A percentile compares a stretch with the other conserved stretches of the same genome.
phyloP scores from a whole-genome alignment of 2,329 filamentous ascomycete genomes.

The Calonectria ilicicola region DNA sequence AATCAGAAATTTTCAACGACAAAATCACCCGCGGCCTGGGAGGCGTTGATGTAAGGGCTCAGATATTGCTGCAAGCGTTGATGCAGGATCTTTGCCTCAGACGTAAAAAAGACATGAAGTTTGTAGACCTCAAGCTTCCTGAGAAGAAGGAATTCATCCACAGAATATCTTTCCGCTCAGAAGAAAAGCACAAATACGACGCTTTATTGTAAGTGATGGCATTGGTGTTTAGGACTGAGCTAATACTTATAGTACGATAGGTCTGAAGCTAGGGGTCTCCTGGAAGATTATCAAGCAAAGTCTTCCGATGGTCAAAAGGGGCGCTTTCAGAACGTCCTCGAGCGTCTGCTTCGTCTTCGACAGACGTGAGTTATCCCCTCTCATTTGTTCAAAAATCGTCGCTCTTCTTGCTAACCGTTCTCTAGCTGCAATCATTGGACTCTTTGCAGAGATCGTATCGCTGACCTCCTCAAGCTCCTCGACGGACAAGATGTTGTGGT shows the following conservation, averaged over 20 bases:
- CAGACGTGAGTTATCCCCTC: constrained; percentile 67
- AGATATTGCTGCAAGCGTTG: constrained; percentile 76
- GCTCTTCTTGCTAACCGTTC: constrained; percentile 10
- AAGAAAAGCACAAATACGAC: constrained; percentile 84
- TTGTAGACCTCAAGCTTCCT: constrained; percentile 84
- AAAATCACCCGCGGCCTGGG: constrained; percentile 72
- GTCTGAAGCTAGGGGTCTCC: constrained; percentile 78
- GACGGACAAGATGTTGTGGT: constrained; percentile 76
- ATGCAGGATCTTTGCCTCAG: constrained; percentile 86
- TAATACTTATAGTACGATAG: constrained; percentile 49
- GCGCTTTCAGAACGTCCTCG: constrained; percentile 80
- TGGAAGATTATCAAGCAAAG: constrained; percentile 68
- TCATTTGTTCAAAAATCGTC: not conserved
- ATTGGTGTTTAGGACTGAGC: not conserved
- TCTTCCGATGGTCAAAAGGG: constrained; percentile 58
- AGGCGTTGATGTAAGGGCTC: constrained; percentile 66
- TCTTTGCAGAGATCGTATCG: constrained; percentile 80
- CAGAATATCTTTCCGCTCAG: constrained; percentile 76
- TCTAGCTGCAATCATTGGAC: constrained; percentile 87
- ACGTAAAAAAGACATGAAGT: constrained; percentile 88
- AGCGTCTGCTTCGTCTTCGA: constrained; percentile 83
- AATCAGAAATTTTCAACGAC: constrained; percentile 78
- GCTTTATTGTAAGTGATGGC: constrained; percentile 69
- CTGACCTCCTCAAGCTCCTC: constrained; percentile 76
- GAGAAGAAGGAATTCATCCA: constrained; percentile 83